phyloP scores from a whole-genome alignment of 805 yeast species.

The Candida montana region DNA sequence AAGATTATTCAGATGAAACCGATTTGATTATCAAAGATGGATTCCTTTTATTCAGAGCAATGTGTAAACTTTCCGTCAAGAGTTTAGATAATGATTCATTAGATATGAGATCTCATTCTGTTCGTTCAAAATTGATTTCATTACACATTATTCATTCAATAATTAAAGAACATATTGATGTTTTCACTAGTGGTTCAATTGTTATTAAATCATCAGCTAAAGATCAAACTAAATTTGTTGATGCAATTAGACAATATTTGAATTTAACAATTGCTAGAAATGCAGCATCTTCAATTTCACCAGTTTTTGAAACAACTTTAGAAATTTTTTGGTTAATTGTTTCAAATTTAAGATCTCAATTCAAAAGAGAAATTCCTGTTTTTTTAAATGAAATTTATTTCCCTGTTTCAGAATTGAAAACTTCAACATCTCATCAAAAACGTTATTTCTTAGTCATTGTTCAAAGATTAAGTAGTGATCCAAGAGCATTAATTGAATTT shows the following conservation, averaged over 20 bases:
- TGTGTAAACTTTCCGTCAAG: constrained; percentile 90
- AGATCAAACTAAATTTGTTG: constrained; percentile 59
- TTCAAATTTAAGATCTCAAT: constrained; percentile 76
- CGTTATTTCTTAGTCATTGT: constrained; percentile 78
- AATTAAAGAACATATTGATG: constrained; percentile 76
- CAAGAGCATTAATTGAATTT: constrained; percentile 85
- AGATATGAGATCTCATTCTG: constrained; percentile 86
- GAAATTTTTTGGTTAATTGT: constrained; percentile 92
- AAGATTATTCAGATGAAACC: constrained; percentile 45
- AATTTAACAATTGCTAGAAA: constrained; percentile 82
- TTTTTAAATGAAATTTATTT: constrained; percentile 89
- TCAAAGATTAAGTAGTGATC: constrained; percentile 79
- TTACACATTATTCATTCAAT: constrained; percentile 84
- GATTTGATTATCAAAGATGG: constrained; percentile 85
- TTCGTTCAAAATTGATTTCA: constrained; percentile 85
- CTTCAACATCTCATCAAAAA: constrained; percentile 90
- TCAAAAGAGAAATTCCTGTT: constrained; percentile 91
- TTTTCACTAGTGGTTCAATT: constrained; percentile 59
- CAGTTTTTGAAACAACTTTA: constrained; percentile 85
- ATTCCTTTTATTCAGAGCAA: constrained; percentile 84
- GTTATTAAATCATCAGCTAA: constrained; percentile 48
- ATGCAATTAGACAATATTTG: constrained; percentile 78
- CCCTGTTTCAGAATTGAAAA: constrained; percentile 87
- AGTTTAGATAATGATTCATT: constrained; percentile 68
- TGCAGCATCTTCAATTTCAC: constrained; percentile 86